Conservation (phyloP, 768 basidiomycete genomes). For the Rhodotorula paludigena region DNA sequence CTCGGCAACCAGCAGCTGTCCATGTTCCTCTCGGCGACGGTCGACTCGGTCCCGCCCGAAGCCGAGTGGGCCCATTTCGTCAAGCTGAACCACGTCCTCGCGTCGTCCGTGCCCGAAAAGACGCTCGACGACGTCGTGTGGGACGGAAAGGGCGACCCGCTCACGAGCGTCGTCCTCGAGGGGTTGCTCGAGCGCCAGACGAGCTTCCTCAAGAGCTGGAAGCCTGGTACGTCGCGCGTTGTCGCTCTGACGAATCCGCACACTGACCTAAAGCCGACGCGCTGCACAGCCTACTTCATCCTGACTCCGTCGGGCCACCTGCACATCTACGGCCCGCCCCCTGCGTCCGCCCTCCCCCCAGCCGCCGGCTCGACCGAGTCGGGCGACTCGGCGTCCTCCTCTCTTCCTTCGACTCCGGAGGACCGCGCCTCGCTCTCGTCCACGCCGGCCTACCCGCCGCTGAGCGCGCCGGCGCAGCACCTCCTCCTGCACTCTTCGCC, state of each 20-base stretch:
- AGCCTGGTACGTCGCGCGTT: constrained; percentile 2
- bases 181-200: constrained; percentile 36
- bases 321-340: constrained; percentile 28
- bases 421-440: constrained; percentile 7
- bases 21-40: constrained; percentile 36
- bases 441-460: background rate
- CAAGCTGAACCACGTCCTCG: constrained; percentile 29
- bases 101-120: background rate
- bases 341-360: background rate
- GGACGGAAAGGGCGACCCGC: constrained; percentile 14
- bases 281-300: constrained; percentile 28
- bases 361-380: background rate
- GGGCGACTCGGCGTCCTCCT: constrained; percentile 9
- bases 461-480: constrained; percentile 13
- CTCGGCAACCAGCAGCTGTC: constrained; percentile 32
- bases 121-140: constrained; percentile 5
- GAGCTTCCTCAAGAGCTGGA: constrained; percentile 30
- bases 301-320: constrained; percentile 34
- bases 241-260: background rate
- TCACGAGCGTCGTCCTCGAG: constrained; percentile 18
- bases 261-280: background rate
- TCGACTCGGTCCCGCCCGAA: constrained; percentile 30
- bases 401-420: no score
- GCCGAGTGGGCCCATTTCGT: constrained; percentile 36
- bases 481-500: constrained; percentile 25